Percentiles rank a stretch among this genome's conserved stretches.
Conservation (phyloP, 2,329 filamentous ascomycete genomes). For the Trichoderma sp. region DNA sequence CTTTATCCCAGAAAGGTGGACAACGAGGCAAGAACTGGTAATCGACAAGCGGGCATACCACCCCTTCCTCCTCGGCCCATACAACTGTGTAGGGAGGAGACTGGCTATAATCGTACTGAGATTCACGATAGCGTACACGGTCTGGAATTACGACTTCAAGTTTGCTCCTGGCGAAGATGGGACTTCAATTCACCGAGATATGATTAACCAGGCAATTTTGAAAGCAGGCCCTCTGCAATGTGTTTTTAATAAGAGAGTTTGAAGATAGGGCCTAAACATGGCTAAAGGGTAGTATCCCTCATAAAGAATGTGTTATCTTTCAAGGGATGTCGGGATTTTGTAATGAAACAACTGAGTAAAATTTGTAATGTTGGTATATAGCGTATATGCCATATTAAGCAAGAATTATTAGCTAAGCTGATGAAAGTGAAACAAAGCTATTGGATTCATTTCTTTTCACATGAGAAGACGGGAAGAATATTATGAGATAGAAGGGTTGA, state of each 20-base stretch:
- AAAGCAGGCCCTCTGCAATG: conserved; percentile 21
- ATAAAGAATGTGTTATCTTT: background rate
- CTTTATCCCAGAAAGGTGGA: conserved; percentile 34
- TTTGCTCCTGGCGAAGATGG: conserved; percentile 24
- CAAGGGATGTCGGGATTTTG: background rate
- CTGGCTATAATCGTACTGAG: conserved; percentile 5
- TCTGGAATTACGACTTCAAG: conserved; percentile 21
- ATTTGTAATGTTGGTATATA: background rate
- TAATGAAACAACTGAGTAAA: background rate
- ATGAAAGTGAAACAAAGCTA: background rate
- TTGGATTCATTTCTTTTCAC: background rate
- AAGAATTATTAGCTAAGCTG: background rate
- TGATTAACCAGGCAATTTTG: conserved; percentile 1
- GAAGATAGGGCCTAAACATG: background rate
- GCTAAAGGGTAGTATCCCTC: background rate
- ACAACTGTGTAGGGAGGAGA: conserved; percentile 24
- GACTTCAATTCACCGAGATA: conserved; percentile 8
- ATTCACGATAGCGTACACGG: conserved; percentile 7
- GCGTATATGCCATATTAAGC: background rate
- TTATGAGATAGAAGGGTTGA: background rate
- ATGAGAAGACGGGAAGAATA: background rate
- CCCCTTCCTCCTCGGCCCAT: conserved; percentile 22
- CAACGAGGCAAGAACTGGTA: conserved; percentile 28
- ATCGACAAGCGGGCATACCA: conserved; percentile 28
- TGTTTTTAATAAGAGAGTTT: background rate